phyloP scores from a whole-genome alignment of 1,139 yeast genomes.

The Saccharomyces pastorianus region DNA sequence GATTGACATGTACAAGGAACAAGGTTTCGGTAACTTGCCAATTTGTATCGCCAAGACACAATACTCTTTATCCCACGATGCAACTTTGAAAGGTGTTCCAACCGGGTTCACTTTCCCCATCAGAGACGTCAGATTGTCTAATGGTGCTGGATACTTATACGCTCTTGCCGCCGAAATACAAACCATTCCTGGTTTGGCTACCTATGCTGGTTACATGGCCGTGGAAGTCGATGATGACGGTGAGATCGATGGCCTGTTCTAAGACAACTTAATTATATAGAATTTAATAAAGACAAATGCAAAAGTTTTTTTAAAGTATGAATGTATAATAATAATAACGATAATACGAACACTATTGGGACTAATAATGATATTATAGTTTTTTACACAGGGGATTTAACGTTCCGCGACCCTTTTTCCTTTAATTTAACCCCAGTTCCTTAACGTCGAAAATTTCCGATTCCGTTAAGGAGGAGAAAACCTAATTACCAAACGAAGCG shows the following conservation, averaged over 20 bases:
- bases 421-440: not conserved
- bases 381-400: not conserved
- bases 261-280: constrained; percentile 12
- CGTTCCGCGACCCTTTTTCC: not conserved
- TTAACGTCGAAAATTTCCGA: not conserved
- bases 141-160: constrained; percentile 94
- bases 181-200: constrained; percentile 96
- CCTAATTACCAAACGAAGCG: not conserved
- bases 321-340: not conserved
- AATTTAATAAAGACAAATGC: not conserved
- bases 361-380: not conserved
- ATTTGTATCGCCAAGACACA: constrained; percentile 97
- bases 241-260: constrained; percentile 90
- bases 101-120: constrained; percentile 90
- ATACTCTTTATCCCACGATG: constrained; percentile 92
- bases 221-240: constrained; percentile 92
- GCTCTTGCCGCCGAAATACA: constrained; percentile 96
- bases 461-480: not conserved
- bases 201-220: constrained; percentile 94
- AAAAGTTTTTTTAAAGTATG: not conserved
- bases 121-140: constrained; percentile 86
- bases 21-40: constrained; percentile 89
- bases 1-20: constrained; percentile 74
- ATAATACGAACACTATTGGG: not conserved
- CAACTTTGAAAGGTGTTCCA: constrained; percentile 90